Conservation (phyloP, 1,284 basidiomycete species). For the Boletus holoroseus region DNA sequence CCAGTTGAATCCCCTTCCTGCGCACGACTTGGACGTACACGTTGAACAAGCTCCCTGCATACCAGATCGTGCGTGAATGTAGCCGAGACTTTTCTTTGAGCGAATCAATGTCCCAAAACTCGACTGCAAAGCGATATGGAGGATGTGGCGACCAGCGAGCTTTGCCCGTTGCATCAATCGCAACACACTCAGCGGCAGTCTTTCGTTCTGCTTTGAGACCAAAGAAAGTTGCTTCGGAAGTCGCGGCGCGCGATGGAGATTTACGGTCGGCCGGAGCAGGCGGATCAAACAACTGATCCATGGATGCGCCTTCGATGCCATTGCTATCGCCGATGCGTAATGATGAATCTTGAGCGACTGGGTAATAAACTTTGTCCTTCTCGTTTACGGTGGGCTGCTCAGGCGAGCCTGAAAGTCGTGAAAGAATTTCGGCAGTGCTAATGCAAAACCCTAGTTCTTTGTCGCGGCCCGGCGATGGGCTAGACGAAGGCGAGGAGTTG, state of each 20-base stretch:
- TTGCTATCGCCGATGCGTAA: constrained; percentile 73
- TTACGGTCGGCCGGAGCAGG: constrained; percentile 23
- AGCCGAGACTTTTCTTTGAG: constrained; percentile 81
- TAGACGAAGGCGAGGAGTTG: constrained; percentile 33
- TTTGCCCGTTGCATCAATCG: constrained; percentile 40
- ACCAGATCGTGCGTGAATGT: constrained; percentile 74
- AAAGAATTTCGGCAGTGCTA: constrained; percentile 47
- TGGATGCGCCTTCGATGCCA: constrained; percentile 46
- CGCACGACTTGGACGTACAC: constrained; percentile 83
- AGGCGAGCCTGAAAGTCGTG: constrained; percentile 28
- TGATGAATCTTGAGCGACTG: constrained; percentile 73
- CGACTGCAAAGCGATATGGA: constrained; percentile 79
- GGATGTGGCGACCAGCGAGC: constrained; percentile 59
- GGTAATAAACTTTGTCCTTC: constrained; percentile 50
- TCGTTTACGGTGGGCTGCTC: constrained; percentile 20
- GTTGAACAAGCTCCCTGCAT: constrained; percentile 75
- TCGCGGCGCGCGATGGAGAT: constrained; percentile 27
- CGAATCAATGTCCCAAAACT: constrained; percentile 84
- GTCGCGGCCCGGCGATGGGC: constrained; percentile 38
- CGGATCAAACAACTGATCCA: constrained; percentile 49
- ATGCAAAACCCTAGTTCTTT: constrained; percentile 58
- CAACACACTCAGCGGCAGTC: constrained; percentile 39
- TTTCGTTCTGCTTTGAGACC: constrained; percentile 51
- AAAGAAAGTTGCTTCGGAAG: constrained; percentile 57
- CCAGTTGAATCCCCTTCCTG: constrained; percentile 73